A percentile compares a stretch with the other conserved stretches of the same genome.
These are phyloP conservation scores for Blastobotrys mokoenaii DNA, from an alignment of 805 yeast species.

Conservation along the genomic window DNA sequence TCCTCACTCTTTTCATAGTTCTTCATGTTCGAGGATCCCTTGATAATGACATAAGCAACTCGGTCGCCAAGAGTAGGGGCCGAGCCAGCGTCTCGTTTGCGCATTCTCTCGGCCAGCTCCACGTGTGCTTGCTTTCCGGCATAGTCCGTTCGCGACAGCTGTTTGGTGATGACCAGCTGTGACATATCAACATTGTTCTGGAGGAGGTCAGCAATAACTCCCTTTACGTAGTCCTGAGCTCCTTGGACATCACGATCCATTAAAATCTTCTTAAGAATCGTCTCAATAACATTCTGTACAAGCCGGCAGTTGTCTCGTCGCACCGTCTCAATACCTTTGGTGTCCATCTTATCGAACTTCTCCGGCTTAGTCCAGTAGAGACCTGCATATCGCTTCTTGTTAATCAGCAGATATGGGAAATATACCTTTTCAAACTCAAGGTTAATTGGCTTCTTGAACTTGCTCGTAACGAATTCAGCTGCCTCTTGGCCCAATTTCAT, in stretches of 20 bases:
- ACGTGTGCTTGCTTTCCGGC: slow-evolving; percentile 97
- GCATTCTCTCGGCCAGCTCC: slow-evolving; percentile 92
- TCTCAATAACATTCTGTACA: slow-evolving; percentile 90
- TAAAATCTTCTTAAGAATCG: slow-evolving; percentile 73
- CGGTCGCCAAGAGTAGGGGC: slow-evolving; percentile 97
- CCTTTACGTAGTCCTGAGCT: slow-evolving; percentile 79
- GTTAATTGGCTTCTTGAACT: slow-evolving; percentile 80
- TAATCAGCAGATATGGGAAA: slow-evolving; percentile 86
- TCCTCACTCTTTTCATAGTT: slow-evolving; percentile 96
- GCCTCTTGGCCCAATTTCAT: slow-evolving; percentile 94
- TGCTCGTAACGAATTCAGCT: slow-evolving; percentile 72
- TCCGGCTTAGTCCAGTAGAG: slow-evolving; percentile 89
- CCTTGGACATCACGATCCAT: slow-evolving; percentile 81
- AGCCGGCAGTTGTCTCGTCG: slow-evolving; percentile 94
- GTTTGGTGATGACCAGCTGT: slow-evolving; percentile 88
- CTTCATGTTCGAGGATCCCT: slow-evolving; percentile 69
- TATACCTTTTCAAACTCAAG: slow-evolving; percentile 95
- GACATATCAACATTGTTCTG: slow-evolving; percentile 91
- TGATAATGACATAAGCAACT: slow-evolving; percentile 91
- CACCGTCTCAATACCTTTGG: slow-evolving; percentile 97
- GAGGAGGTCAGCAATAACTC: slow-evolving; percentile 78
- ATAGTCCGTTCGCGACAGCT: slow-evolving; percentile 80
- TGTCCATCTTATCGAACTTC: slow-evolving; percentile 94
- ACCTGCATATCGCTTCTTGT: slow-evolving; percentile 96
- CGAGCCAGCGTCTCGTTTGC: slow-evolving; percentile 91